Base-by-base conservation (phyloP, 2,329 filamentous ascomycete genomes). In the Trichophyton rubrum region DNA sequence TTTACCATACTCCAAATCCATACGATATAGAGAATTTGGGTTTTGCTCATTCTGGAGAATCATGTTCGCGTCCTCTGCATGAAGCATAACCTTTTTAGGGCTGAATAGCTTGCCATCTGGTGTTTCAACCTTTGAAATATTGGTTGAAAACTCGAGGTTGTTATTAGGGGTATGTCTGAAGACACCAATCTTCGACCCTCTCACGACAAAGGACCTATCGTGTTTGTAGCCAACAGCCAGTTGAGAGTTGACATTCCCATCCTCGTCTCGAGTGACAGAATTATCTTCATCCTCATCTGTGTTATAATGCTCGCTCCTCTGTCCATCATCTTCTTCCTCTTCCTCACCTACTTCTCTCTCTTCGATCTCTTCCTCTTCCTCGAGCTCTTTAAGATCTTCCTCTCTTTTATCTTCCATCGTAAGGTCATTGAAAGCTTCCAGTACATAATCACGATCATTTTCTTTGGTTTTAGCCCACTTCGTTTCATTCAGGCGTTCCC, bases 1-100 rank as follows among this genome's bases (percentile, higher is more conserved):
- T 77, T 96, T 97, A 66, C 93, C 93, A 67, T 95, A 95, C 73
- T 99, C 92, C 51, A 99, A 80, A 75, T 99, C 93, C 93, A 99
- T 97, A 53, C 89, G 89, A 73, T 91, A 99, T 1, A 99, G 81
- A 58, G 89, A 90, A 77, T 96, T 92, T 1, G 92, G 89, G 65
- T 97, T 87, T 58, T 85, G 76, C 27, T 73, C 79, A 67, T 95
- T 91, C 72, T 96, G 91, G 61, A 96, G 75, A 63, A 96, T 88
- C 82, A 96, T 86, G 69, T 95, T 90, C 53, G 85, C 82, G 75
- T 96, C 91, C 72, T 93, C 89, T 33, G 88, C 87, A 70, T 96
- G 91, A 56, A 96, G 80, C 91, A 96, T 96, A 69, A 96, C 89
- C 78, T 96, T 99, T 77, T 89, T 95, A 5, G 93, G 93, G 63